Conservation (phyloP, 495 filamentous ascomycete species). For the Staphylotrichum tortipilum region DNA sequence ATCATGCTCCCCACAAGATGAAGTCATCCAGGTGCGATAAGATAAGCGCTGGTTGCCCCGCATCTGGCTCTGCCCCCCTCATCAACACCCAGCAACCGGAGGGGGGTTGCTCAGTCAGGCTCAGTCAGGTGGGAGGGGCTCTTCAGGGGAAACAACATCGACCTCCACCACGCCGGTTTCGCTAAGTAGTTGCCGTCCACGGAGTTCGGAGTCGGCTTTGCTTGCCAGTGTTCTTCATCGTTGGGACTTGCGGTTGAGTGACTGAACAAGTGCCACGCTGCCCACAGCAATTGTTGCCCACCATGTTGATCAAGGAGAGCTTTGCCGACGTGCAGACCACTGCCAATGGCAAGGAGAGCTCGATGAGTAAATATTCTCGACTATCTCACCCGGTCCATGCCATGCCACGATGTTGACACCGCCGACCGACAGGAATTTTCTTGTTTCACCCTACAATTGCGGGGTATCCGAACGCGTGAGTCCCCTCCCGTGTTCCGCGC, state of each 20-base stretch:
- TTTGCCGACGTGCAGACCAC: conserved; percentile 33
- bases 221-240: too few relatives aligned
- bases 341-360: conserved; percentile 38
- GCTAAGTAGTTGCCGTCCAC: too few relatives aligned
- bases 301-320: conserved; percentile 41
- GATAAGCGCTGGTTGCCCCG: conserved; percentile 24
- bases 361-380: too few relatives aligned
- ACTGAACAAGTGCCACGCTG: too few relatives aligned
- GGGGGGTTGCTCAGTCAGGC: too few relatives aligned
- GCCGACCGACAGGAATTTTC: conserved; percentile 66
- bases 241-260: too few relatives aligned
- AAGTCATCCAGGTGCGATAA: conserved; percentile 28
- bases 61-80: neutral
- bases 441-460: conserved; percentile 80
- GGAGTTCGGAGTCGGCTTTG: too few relatives aligned
- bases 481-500: neutral
- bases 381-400: too few relatives aligned
- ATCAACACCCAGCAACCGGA: too few relatives aligned
- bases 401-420: too few relatives aligned
- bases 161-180: too few relatives aligned
- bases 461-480: conserved; percentile 70
- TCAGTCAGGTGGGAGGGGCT: neutral
- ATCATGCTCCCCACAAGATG: conserved; percentile 5
- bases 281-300: conserved; percentile 3
- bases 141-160: too few relatives aligned